Conservation (phyloP, 257 asterid species). For the Nicotiana knightiana region DNA sequence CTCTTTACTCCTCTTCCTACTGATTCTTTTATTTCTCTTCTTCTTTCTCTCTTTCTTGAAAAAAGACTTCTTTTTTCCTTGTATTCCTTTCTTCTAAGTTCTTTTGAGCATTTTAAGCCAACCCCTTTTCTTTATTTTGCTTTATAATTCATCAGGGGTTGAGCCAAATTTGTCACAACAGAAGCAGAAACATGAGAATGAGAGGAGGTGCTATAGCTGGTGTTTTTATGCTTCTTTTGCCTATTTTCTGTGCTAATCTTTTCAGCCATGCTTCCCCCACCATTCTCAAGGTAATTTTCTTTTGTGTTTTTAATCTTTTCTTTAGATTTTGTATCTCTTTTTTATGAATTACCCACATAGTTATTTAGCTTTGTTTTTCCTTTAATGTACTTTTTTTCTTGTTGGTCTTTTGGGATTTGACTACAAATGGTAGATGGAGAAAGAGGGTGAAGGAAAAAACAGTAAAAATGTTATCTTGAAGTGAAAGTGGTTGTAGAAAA, state of each 20-base stretch:
- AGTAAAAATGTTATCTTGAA: slow-evolving; percentile 2
- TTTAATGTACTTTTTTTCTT: slow-evolving; percentile 3
- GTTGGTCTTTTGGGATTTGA: slow-evolving; percentile 11
- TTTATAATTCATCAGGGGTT: neutral
- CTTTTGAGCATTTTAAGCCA: slow-evolving; percentile 3
- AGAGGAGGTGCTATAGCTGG: slow-evolving; percentile 77
- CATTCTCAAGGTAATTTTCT: slow-evolving; percentile 45
- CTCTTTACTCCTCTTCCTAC: slow-evolving; percentile 33
- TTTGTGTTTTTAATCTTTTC: neutral
- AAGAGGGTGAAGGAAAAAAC: neutral
- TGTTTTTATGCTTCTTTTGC: slow-evolving; percentile 60
- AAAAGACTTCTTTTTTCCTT: neutral
- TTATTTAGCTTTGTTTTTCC: slow-evolving; percentile 7
- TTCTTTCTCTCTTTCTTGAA: neutral
- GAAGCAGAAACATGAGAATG: neutral
- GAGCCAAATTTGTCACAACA: neutral
- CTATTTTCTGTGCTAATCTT: slow-evolving; percentile 44
- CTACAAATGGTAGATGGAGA: neutral
- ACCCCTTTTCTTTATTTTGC: slow-evolving; percentile 7
- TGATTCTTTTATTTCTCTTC: neutral
- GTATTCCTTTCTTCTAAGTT: neutral
- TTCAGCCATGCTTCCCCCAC: slow-evolving; percentile 74
- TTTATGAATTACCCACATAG: too few relatives aligned
- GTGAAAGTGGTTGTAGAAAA: neutral
- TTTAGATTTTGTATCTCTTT: neutral